phyloP scores from a whole-genome alignment of 2,329 filamentous ascomycete species.

The Rhinocladiella similis region DNA sequence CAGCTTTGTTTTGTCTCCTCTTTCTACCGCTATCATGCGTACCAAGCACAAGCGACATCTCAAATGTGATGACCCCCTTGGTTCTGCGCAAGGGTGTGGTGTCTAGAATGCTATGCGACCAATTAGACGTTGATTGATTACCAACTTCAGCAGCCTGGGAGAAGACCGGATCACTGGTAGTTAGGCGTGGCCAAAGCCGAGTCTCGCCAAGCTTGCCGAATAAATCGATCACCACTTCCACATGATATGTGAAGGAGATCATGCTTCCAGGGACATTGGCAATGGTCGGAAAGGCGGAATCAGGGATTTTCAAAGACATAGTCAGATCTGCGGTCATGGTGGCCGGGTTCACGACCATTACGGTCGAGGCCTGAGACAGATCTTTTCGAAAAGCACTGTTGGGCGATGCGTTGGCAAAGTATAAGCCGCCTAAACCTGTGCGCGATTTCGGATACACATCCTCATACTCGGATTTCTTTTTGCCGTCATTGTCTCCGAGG shows the following conservation, averaged over 20 bases:
- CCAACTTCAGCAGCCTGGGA: slow-evolving; percentile 40
- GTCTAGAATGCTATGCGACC: slow-evolving; percentile 70
- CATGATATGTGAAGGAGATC: slow-evolving; percentile 91
- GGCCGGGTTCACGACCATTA: slow-evolving; percentile 80
- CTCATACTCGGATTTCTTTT: slow-evolving; percentile 71
- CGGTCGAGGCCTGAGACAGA: slow-evolving; percentile 81
- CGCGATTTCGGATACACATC: slow-evolving; percentile 85
- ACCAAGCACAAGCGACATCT: slow-evolving; percentile 84
- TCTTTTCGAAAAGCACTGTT: slow-evolving; percentile 96
- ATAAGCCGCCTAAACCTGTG: slow-evolving; percentile 82
- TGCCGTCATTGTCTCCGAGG: slow-evolving; percentile 57
- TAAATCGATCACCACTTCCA: slow-evolving; percentile 90
- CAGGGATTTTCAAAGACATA: slow-evolving; percentile 80
- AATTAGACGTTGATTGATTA: slow-evolving; percentile 41
- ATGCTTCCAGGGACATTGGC: slow-evolving; percentile 84
- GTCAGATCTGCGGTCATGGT: slow-evolving; percentile 78
- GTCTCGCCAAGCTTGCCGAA: slow-evolving; percentile 83
- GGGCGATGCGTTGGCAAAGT: slow-evolving; percentile 80
- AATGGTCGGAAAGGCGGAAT: slow-evolving; percentile 91
- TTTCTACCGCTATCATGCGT: slow-evolving; percentile 70
- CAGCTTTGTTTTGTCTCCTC: slow-evolving; percentile 18
- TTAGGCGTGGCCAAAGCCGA: slow-evolving; percentile 60
- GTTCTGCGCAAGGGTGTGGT: slow-evolving; percentile 83
- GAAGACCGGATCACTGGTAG: slow-evolving; percentile 31
- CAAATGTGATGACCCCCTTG: slow-evolving; percentile 85